Percentiles rank a stretch among this genome's conserved stretches.
Conservation (phyloP, 2,329 filamentous ascomycete genomes). For the Talaromyces sp. region DNA sequence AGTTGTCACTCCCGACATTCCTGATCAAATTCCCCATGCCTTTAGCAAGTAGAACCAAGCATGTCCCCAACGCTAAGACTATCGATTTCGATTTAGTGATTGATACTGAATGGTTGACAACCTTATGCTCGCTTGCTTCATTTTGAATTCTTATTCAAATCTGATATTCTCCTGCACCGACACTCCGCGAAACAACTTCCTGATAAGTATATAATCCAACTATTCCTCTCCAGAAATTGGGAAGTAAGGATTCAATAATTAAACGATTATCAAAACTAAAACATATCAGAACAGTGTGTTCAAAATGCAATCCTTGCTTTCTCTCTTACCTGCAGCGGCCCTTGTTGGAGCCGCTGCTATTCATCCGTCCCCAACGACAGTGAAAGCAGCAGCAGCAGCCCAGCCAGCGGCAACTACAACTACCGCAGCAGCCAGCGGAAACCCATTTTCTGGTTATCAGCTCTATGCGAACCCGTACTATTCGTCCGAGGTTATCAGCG, state of each 20-base stretch:
- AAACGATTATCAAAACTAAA: background rate
- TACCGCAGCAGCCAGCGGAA: constrained; percentile 35
- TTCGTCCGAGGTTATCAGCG: constrained; percentile 46
- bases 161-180: background rate
- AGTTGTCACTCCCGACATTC: background rate
- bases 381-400: constrained; percentile 14
- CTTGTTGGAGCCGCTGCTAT: constrained; percentile 17
- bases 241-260: background rate
- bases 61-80: background rate
- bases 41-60: background rate
- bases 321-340: constrained; percentile 15
- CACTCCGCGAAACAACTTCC: background rate
- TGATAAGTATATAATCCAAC: background rate
- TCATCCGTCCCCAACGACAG: constrained; percentile 12
- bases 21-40: background rate
- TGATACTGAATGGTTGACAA: background rate
- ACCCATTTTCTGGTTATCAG: constrained; percentile 46
- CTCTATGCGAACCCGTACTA: constrained; percentile 51
- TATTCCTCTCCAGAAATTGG: background rate
- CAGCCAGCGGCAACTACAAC: constrained; percentile 15
- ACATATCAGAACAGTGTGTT: background rate
- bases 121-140: background rate
- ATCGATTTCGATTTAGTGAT: background rate
- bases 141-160: background rate
- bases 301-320: constrained; percentile 17